These are phyloP conservation scores for Komagataella pseudopastoris DNA, from an alignment of 805 yeast species.

Conservation along the genomic window DNA sequence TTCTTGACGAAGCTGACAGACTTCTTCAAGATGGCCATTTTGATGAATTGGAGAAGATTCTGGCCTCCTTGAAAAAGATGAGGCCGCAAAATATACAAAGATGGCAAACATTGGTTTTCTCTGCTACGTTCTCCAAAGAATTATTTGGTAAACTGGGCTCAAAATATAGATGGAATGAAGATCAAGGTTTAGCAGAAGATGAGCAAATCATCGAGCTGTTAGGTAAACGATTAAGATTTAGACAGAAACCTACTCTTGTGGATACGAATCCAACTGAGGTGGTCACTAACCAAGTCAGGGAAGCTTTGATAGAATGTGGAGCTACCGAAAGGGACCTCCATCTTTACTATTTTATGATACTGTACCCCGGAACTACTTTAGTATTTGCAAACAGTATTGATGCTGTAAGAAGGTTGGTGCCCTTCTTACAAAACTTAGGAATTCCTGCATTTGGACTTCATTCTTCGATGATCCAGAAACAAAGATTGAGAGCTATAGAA, in stretches of 20 bases:
- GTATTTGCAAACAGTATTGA: conserved; percentile 95
- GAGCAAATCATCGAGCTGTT: conserved; percentile 56
- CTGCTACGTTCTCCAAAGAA: conserved; percentile 84
- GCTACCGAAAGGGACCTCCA: conserved; percentile 82
- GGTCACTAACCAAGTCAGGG: conserved; percentile 63
- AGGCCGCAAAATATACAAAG: conserved; percentile 28
- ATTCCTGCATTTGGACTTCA: conserved; percentile 69
- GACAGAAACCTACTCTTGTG: conserved; percentile 53
- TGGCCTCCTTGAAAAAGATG: conserved; percentile 44
- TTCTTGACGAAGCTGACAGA: conserved; percentile 94
- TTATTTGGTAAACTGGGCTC: conserved; percentile 62
- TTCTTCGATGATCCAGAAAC: conserved; percentile 92
- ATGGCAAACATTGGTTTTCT: conserved; percentile 83
- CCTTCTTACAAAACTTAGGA: conserved; percentile 55
- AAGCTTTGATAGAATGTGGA: conserved; percentile 85
- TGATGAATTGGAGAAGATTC: conserved; percentile 75
- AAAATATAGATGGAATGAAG: conserved; percentile 13
- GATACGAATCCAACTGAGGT: conserved; percentile 82
- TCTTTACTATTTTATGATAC: conserved; percentile 71
- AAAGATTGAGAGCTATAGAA: conserved; percentile 76
- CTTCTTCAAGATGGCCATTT: conserved; percentile 92
- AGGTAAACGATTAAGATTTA: conserved; percentile 58
- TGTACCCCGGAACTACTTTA: conserved; percentile 81
- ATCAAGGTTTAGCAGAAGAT: conserved; percentile 21
- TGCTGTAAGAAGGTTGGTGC: conserved; percentile 76